These are phyloP conservation scores for Solanum microdontum DNA, from an alignment of 257 asterid genomes.

Conservation along the genomic window DNA sequence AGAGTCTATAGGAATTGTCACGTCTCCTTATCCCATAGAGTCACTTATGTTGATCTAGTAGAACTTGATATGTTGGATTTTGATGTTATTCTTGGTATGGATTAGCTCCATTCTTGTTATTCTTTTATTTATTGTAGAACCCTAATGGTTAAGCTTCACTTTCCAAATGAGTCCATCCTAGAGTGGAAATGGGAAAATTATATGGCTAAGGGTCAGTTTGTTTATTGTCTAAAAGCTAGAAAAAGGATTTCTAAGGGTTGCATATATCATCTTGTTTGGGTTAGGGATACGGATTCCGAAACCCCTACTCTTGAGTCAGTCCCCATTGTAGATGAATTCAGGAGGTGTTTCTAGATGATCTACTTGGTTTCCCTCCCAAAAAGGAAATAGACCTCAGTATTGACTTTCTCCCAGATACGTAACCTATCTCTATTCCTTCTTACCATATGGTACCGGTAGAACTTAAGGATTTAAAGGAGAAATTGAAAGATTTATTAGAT, in stretches of 20 bases:
- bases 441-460: background rate
- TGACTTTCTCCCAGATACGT: background rate
- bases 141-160: background rate
- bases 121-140: background rate
- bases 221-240: background rate
- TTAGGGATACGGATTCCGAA: background rate
- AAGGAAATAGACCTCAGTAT: background rate
- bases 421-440: background rate
- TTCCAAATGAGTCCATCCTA: background rate
- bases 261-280: background rate
- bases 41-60: background rate
- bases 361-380: background rate
- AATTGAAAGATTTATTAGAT: background rate
- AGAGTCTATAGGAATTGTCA: background rate
- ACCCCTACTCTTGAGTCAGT: background rate
- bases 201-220: background rate
- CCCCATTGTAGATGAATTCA: background rate
- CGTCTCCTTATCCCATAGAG: background rate
- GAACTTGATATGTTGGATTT: background rate
- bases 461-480: background rate
- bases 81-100: background rate
- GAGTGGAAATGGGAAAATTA: background rate
- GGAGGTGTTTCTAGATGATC: background rate
- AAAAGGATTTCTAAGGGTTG: background rate
- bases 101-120: background rate